Evolutionary conservation across 192 early-diverging fungal genomes (phyloP).

Genomic region (Lunasporangiospora selenospora): DNA sequence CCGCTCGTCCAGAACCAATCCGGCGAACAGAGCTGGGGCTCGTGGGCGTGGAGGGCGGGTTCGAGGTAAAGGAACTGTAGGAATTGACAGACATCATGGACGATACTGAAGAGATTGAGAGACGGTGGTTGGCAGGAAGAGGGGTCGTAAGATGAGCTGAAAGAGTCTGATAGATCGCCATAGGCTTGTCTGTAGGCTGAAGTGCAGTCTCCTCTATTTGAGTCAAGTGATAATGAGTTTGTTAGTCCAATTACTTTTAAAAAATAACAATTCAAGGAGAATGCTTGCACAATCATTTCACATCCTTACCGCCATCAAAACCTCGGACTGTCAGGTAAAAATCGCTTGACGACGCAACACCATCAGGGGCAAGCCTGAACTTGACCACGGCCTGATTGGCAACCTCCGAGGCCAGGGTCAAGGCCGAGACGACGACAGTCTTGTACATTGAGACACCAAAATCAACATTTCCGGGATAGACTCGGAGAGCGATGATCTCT

Average conservation of each 20-base stretch:
- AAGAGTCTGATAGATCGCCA: conserved; percentile 60
- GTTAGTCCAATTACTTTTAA: no score
- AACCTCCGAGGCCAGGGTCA: conserved; percentile 54
- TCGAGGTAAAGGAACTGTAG: conserved; percentile 21
- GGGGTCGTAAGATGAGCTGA: conserved; percentile 57
- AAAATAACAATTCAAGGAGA: no score
- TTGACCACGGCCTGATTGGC: conserved; percentile 57
- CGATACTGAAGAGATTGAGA: conserved; percentile 48
- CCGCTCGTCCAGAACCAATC: conserved; percentile 24
- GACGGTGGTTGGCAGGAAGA: conserved; percentile 56
- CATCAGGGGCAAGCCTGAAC: conserved; percentile 56
- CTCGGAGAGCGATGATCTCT: conserved; percentile 54
- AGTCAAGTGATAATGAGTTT: no score
- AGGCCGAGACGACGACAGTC: conserved; percentile 53
- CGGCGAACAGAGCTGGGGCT: conserved; percentile 35
- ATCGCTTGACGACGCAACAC: conserved; percentile 43
- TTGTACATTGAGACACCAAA: conserved; percentile 60
- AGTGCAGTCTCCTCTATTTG: conserved; percentile 58
- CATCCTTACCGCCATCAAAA: conserved; percentile 54
- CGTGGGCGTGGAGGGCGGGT: conserved; percentile 26
- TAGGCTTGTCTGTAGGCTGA: conserved; percentile 57
- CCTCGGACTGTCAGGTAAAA: conserved; percentile 62
- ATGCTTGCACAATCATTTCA: no score
- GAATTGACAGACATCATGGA: conserved; percentile 50
- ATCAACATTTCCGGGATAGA: conserved; percentile 66